Evolutionary conservation across 305 asterid species (phyloP), one percentile per base, ranked within the genome.

Genomic region (Fraxinus sp.): DNA sequence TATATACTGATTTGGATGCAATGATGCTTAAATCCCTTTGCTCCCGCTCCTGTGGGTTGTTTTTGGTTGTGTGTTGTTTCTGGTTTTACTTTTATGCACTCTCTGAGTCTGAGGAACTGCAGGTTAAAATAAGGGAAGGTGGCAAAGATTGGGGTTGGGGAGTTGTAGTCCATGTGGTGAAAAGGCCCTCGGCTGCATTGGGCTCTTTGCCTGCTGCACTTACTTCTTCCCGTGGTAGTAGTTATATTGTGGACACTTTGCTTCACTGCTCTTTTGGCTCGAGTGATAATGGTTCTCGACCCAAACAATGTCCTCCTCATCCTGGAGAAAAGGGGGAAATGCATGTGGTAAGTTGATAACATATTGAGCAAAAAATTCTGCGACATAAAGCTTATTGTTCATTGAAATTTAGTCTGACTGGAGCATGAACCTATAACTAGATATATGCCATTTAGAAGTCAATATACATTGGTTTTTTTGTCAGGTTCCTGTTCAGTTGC

Each of bases 111-210:
- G 33, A 52, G 72, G 79, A 85, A 71, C 85, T 83, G 78, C 92
- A 95, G 99, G 93, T 96, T 64, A 96, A 90, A 89, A 93, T 96
- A 74, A 93, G 95, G 84, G 98, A 92, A 89, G 97, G 98, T 70
- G 97, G 95, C 83, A 96, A 91, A 41, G 97, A 96, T 88, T 96
- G 99, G 99, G 99, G 99, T 79, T 96, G 98, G 98, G 98, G 98
- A 80, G 94, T 94, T 81, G 98, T 93, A 78, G 95, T 96, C 84
- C 95, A 96, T 87, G 99, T 96, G 88, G 94, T 96, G 79, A 96
- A 92, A 86, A 93, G 83, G 80, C 84, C 94, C 37, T 83, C 91
- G 22, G 86, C 90, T 66, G 81, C 92, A 26, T 90, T 90, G 33
- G 91, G 97, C 84, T 94, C 97, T 86, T 52, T 96, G 93, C 97